phyloP scores from a whole-genome alignment of 73 alveolate genomes.

The Loxodes magnus region DNA sequence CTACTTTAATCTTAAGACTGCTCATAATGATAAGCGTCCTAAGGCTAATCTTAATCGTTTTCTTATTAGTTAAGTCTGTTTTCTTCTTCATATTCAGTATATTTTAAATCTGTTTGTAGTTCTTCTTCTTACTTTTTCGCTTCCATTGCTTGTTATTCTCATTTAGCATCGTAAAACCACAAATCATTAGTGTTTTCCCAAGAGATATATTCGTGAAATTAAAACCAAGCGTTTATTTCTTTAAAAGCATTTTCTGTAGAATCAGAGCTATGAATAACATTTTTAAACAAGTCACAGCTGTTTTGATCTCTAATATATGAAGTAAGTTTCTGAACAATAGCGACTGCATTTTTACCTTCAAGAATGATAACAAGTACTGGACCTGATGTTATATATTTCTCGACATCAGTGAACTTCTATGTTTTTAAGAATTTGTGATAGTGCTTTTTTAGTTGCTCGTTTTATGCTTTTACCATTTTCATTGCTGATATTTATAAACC shows the following conservation, averaged over 20 bases:
- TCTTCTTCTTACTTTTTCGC: too few relatives aligned
- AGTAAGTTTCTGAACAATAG: conserved; percentile 81
- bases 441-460: conserved; percentile 82
- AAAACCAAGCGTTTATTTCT: conserved; percentile 95
- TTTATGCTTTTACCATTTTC: conserved; percentile 68
- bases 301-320: conserved; percentile 96
- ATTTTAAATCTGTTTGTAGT: too few relatives aligned
- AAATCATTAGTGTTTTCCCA: too few relatives aligned
- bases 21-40: too few relatives aligned
- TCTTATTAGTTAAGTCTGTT: too few relatives aligned
- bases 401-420: conserved; percentile 85
- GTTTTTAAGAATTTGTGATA: conserved; percentile 80
- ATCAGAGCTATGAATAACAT: conserved; percentile 95
- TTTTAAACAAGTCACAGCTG: conserved; percentile 91
- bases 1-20: too few relatives aligned
- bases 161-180: too few relatives aligned
- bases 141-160: too few relatives aligned
- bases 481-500: conserved; percentile 92
- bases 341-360: conserved; percentile 92
- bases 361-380: conserved; percentile 97
- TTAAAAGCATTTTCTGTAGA: conserved; percentile 82
- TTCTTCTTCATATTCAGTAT: too few relatives aligned
- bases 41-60: too few relatives aligned
- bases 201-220: too few relatives aligned
- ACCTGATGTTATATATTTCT: conserved; percentile 81